These are phyloP conservation scores for Trematosphaeria pertusa DNA, from an alignment of 2,329 filamentous ascomycete genomes.

Conservation along the genomic window DNA sequence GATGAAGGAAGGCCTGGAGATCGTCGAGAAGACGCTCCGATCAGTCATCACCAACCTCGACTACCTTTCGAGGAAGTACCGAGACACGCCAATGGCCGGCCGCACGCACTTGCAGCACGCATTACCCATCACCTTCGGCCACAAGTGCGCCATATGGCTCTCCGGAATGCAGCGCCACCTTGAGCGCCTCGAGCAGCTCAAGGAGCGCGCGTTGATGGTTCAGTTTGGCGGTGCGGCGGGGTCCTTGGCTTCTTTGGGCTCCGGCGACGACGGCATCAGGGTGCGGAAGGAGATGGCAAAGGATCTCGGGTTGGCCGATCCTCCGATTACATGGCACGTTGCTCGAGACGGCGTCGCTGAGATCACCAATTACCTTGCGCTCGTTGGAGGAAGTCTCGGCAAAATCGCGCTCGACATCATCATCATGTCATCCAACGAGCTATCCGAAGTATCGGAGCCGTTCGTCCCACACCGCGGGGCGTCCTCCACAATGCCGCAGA, in stretches of 20 bases:
- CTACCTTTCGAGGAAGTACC: slow-evolving; percentile 53
- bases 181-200: slow-evolving; percentile 57
- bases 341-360: slow-evolving; percentile 63
- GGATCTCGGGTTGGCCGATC: slow-evolving; percentile 57
- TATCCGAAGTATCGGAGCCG: slow-evolving; percentile 62
- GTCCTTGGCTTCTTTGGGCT: slow-evolving; percentile 61
- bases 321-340: slow-evolving; percentile 65
- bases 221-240: slow-evolving; percentile 66
- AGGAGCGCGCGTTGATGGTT: slow-evolving; percentile 56
- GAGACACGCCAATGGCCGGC: slow-evolving; percentile 64
- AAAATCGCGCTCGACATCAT: slow-evolving; percentile 65
- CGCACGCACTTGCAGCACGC: slow-evolving; percentile 66
- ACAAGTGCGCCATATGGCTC: slow-evolving; percentile 64
- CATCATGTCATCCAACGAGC: slow-evolving; percentile 64
- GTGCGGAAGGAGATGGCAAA: slow-evolving; percentile 59
- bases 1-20: slow-evolving; percentile 58
- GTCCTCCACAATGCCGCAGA: slow-evolving; percentile 50
- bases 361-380: slow-evolving; percentile 60
- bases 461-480: slow-evolving; percentile 45
- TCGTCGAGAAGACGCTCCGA: slow-evolving; percentile 56
- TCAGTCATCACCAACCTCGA: slow-evolving; percentile 54
- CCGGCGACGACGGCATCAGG: slow-evolving; percentile 55
- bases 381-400: slow-evolving; percentile 61
- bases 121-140: slow-evolving; percentile 63
- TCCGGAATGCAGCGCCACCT: slow-evolving; percentile 58